Evolutionary conservation across 1,139 yeast genomes (phyloP).

Genomic region (Yamadazyma aaseri): DNA sequence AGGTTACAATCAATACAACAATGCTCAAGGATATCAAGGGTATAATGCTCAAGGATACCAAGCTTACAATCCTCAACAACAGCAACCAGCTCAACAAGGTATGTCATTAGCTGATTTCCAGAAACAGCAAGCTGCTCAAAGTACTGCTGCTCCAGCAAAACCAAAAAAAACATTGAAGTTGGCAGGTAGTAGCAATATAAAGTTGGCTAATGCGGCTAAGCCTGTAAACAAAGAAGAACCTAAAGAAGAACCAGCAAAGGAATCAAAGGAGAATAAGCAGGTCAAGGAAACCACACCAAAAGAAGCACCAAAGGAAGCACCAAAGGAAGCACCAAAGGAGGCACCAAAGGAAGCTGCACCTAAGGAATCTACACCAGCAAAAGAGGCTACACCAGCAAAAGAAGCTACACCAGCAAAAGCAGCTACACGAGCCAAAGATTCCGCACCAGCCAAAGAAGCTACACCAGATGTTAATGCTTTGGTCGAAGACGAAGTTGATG

Average conservation of each 20-base stretch:
- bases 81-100: conserved; percentile 40
- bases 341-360: conserved; percentile 23
- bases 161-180: conserved; percentile 65
- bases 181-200: conserved; percentile 64
- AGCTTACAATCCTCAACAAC: conserved; percentile 25
- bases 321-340: conserved; percentile 16
- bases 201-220: conserved; percentile 57
- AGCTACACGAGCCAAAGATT: conserved; percentile 8
- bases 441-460: conserved; percentile 12
- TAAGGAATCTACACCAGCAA: conserved; percentile 13
- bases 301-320: conserved; percentile 6
- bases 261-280: conserved; percentile 11
- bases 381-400: conserved; percentile 19
- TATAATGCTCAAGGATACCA: conserved; percentile 18
- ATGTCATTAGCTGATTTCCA: conserved; percentile 89
- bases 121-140: conserved; percentile 52
- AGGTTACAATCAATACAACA: conserved; percentile 10
- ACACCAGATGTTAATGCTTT: conserved; percentile 13
- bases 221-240: conserved; percentile 19
- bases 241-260: conserved; percentile 16
- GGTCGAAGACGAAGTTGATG: conserved; percentile 75
- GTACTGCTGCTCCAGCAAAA: conserved; percentile 37
- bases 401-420: conserved; percentile 9
- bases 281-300: conserved; percentile 6
- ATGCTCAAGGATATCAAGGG: conserved; percentile 19